Evolutionary conservation across 176 grass and related monocot genomes (phyloP), one percentile per base, ranked within the genome.

Genomic region (Oryza rufipogon): DNA sequence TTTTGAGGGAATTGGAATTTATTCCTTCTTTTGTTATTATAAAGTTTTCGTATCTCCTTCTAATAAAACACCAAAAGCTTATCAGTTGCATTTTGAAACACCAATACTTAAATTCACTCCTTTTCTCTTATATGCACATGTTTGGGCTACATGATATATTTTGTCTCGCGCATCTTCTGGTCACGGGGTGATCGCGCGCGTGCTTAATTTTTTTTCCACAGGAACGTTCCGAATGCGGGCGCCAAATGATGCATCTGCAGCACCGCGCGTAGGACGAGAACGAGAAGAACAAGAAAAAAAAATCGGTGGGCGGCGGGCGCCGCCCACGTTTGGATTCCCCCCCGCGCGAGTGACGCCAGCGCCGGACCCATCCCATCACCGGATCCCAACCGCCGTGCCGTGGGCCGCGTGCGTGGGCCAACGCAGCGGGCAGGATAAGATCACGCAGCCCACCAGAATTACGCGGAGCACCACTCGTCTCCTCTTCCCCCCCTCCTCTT

Each of bases 401-500:
- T 63, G 76, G 87, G 75, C 87, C 69, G 58, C 68, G 7, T 41
- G 67, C 4, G 23, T 9, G 46, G 75, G 87, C 81, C 70, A 80
- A 51, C 5, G 11, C 19, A 23, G 20, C 32, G 2, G 20, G 1
- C 11, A 22, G 64, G 76, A 89, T 89, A 85, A 89, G 77, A 89
- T 89, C 87, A 9, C 51, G 2, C 4, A 51, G 64, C 81, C 63
- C 75, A 36, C 13, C 19, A 54, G 52, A 32, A 32, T 52, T 56
- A 79, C 42, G 25, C 0, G 0, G 0, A 14, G 52, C 30, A 26
- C 9, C 3, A 8, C 52, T 46, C 44, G 26, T 46, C 13, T 17
- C 61, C 5, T 41, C 70, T 36, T 26, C 28, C 2, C 19, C 11
- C 13, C 19, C 11, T 22, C 33, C 17, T n/a, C 3, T 45, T 46